Evolutionary conservation across 2,329 filamentous ascomycete species (phyloP).

Genomic region (Cladosporium sp.): DNA sequence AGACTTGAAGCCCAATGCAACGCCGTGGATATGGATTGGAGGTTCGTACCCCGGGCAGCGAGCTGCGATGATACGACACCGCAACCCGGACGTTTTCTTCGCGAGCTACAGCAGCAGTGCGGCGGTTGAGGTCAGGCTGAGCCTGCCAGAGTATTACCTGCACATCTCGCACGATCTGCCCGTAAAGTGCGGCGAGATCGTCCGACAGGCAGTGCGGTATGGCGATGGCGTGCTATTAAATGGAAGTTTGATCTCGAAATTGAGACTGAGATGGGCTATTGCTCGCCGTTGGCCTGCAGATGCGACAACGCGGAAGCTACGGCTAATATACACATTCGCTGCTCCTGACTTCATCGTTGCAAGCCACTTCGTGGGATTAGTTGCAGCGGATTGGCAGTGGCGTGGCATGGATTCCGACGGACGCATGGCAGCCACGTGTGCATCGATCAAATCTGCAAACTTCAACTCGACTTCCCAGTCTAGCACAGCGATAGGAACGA

Average conservation of each 20-base stretch:
- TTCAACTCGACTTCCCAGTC: neutral
- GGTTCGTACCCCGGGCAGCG: constrained; percentile 30
- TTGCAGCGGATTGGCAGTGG: constrained; percentile 24
- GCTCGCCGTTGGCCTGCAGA: constrained; percentile 1
- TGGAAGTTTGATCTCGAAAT: constrained; percentile 20
- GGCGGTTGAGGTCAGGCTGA: constrained; percentile 24
- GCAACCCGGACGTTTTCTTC: constrained; percentile 30
- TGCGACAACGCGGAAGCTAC: neutral
- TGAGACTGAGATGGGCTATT: neutral
- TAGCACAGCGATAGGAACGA: constrained; percentile 4
- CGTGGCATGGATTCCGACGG: constrained; percentile 26
- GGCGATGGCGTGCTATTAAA: constrained; percentile 26
- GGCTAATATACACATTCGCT: constrained; percentile 7
- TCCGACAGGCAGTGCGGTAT: constrained; percentile 25
- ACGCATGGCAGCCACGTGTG: neutral
- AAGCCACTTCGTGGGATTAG: neutral
- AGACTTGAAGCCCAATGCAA: constrained; percentile 21
- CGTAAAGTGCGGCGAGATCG: constrained; percentile 26
- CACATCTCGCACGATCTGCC: constrained; percentile 23
- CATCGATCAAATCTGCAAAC: neutral
- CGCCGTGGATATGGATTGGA: constrained; percentile 31
- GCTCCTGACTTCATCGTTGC: constrained; percentile 8
- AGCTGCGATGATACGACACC: constrained; percentile 26
- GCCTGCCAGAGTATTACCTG: constrained; percentile 29
- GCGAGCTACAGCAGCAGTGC: constrained; percentile 29